Evolutionary conservation across 192 early-diverging fungal species (phyloP).

Genomic region (Jimgerdemannia flammicorona): DNA sequence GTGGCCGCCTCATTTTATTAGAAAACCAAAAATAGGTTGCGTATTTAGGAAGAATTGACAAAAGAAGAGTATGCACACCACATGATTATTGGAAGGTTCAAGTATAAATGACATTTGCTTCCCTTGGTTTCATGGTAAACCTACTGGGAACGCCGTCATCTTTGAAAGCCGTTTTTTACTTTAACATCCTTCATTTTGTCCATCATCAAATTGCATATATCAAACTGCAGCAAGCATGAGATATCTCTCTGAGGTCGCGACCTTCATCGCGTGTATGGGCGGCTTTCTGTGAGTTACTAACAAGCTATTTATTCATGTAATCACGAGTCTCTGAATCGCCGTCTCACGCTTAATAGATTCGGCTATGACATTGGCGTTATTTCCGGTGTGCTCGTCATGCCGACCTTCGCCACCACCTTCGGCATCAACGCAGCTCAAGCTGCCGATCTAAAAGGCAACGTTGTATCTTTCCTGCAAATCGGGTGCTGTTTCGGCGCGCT

Average conservation of each 20-base stretch:
- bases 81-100: too few relatives aligned
- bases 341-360: constrained; percentile 21
- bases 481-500: constrained; percentile 41
- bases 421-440: neutral
- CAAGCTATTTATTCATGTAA: neutral
- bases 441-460: neutral
- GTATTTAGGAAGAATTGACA: too few relatives aligned
- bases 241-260: constrained; percentile 27
- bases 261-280: constrained; percentile 48
- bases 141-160: too few relatives aligned
- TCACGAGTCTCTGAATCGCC: neutral
- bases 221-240: constrained; percentile 5
- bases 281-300: constrained; percentile 36
- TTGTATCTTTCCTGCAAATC: neutral
- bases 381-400: constrained; percentile 61
- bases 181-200: too few relatives aligned
- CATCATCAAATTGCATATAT: too few relatives aligned
- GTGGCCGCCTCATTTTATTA: too few relatives aligned
- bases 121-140: too few relatives aligned
- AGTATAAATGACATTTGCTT: too few relatives aligned
- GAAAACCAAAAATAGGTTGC: too few relatives aligned
- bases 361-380: constrained; percentile 69
- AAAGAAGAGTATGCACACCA: too few relatives aligned
- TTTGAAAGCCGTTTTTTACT: too few relatives aligned
- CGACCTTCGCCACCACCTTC: constrained; percentile 25